These are phyloP conservation scores for Neoscytalidium dimidiatum DNA, from an alignment of 2,329 filamentous ascomycete genomes.

Conservation along the genomic window DNA sequence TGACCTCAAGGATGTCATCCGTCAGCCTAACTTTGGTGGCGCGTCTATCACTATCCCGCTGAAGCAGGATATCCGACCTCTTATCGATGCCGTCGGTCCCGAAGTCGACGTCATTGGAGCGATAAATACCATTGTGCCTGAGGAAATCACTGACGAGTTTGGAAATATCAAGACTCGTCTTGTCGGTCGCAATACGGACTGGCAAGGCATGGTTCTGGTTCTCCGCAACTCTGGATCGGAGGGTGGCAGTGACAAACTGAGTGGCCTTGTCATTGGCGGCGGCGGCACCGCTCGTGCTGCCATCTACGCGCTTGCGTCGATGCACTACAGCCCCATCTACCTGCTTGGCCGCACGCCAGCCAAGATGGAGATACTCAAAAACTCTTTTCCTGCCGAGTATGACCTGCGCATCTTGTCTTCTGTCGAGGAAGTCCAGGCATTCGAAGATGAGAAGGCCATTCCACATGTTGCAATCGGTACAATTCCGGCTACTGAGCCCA, in stretches of 20 bases:
- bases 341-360: slow-evolving; percentile 74
- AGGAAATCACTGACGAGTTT: slow-evolving; percentile 40
- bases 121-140: slow-evolving; percentile 86
- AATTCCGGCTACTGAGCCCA: slow-evolving; percentile 83
- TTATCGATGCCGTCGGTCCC: slow-evolving; percentile 77
- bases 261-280: slow-evolving; percentile 80
- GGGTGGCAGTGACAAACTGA: slow-evolving; percentile 31
- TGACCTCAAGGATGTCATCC: slow-evolving; percentile 65
- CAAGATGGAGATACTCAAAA: slow-evolving; percentile 68
- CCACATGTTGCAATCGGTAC: slow-evolving; percentile 81
- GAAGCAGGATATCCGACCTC: slow-evolving; percentile 81
- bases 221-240: slow-evolving; percentile 65
- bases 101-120: slow-evolving; percentile 84
- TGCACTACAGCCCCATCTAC: slow-evolving; percentile 85
- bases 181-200: slow-evolving; percentile 92
- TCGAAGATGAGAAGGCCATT: slow-evolving; percentile 49
- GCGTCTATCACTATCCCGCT: slow-evolving; percentile 95
- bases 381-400: slow-evolving; percentile 73
- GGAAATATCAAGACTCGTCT: slow-evolving; percentile 55
- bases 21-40: slow-evolving; percentile 77
- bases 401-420: slow-evolving; percentile 66
- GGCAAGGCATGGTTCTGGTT: slow-evolving; percentile 84
- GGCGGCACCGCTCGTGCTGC: slow-evolving; percentile 92
- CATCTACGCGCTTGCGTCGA: slow-evolving; percentile 80
- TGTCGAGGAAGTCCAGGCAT: slow-evolving; percentile 50